Base-by-base conservation (phyloP, 257 asterid genomes). In the Solanum ossicruentum region DNA sequence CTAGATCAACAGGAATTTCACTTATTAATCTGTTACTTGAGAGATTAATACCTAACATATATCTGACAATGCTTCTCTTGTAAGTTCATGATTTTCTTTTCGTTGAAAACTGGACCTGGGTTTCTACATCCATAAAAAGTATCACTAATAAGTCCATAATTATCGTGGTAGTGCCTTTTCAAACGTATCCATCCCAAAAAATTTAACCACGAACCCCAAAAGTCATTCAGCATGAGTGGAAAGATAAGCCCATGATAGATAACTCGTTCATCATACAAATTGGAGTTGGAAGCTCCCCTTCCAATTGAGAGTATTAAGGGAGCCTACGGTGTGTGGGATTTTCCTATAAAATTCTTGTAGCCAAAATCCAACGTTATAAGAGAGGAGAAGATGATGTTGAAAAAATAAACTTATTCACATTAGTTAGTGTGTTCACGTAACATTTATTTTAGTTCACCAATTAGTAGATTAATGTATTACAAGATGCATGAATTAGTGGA, bases 141-240 rank as follows among this genome's bases (percentile, higher is more conserved):
- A 28, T 28, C 32, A 28, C 3, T 28, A 2, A 28, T 28, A 28
- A 28, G 32, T 28, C 32, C 32, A 28, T 28, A 28, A 28, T 28
- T 28, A 28, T 28, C 3, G 32, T 28, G 23, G 51, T 69, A 12
- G 2, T 69, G 26, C 26, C 77, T 36, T 36, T 43, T 36, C 0
- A 0, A 69, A 36, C n/a, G 2, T 11, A 6, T 45, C 80, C 57
- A 72, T 0, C 0, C 0, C 80, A 18, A 0, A 8, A 71, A 71
- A 0, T 0, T 4, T 17, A 5, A 43, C 80, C 80, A 10, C 1
- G 6, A 1, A 8, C 0, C 10, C 0, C 0, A 5, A 6, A 7
- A 8, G 7, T 13, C 3, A 0, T 32, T 32, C 3, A 32, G 36
- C 3, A 32, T 32, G 36, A 32, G 36, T 32, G 36, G 36, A 32